Base-by-base conservation (phyloP, 2,329 filamentous ascomycete species). In the Fusarium sp. region DNA sequence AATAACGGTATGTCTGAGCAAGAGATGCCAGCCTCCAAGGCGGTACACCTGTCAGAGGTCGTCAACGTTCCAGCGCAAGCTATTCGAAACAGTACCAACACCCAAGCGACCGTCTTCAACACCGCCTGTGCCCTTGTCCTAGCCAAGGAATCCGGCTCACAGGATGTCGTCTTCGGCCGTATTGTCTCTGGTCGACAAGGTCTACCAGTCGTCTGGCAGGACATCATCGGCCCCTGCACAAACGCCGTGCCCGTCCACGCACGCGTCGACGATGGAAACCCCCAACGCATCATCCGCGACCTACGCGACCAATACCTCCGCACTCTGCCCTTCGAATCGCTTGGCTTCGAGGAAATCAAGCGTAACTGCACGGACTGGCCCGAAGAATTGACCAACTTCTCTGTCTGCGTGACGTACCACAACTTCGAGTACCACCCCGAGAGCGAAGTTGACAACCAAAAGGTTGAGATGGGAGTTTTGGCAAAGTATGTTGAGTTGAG, bases 341-440 rank as follows among this genome's bases (percentile, higher is more conserved):
- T 71, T 0, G 68, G 69, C 2, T 62, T 71, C 14, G 55, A 67
- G 4, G 65, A 71, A 4, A 24, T 71, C 33, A 67, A 67, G 22
- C 40, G 46, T 15, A 71, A 71, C 51, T 71, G 69, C 39, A 71
- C 65, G 0, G 45, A 69, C 5, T 71, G 68, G 68, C 43, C 63
- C 5, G 56, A 53, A 6, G n/a, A n/a, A 0, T 45, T 32, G 1
- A 20, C 48, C 1, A 64, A 65, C 28, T 65, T 32, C 39, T 35
- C 48, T 11, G 26, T 26, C 9, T 63, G 48, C 7, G 45, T 58
- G 0, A 53, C 50, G 14, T 65, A 65, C 4, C 62, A 65, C 7
- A 63, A 58, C 20, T 63, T 65, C 15, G 53, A 65, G 26, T 58
- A 59, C 8, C 59, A 65, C 13, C 62, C 62, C 0, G 48, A 65